These are phyloP conservation scores for Hordeum vulgare DNA, from an alignment of 176 grass and related monocot species.

Conservation along the genomic window MorexV3_pseudomolecules_assembly NC_058519.1:566279929-566280428, in stretches of 20 bases:
- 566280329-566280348: conserved; percentile 10
- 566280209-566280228: not conserved
- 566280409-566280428: not conserved
- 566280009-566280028: not conserved
- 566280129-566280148: not conserved
- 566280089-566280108: not conserved
- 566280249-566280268: not conserved
- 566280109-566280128: not conserved
- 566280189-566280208: not conserved
- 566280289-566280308: not conserved
- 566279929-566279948: not conserved
- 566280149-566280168: not conserved
- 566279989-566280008: not conserved
- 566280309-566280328: conserved; percentile 8
- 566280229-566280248: not conserved
- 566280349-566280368: conserved; percentile 8
- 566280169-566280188: not conserved
- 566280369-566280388: conserved; percentile 13
- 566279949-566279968: not conserved
- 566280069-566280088: conserved; percentile 10
- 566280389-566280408: conserved; percentile 12
- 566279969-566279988: not conserved
- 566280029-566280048: conserved; percentile 3
- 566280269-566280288: not conserved
- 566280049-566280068: not conserved